Evolutionary conservation across 2,329 filamentous ascomycete species (phyloP), one percentile per base, ranked within the genome.

Genomic region (Orbilia blumenaviensis): DNA sequence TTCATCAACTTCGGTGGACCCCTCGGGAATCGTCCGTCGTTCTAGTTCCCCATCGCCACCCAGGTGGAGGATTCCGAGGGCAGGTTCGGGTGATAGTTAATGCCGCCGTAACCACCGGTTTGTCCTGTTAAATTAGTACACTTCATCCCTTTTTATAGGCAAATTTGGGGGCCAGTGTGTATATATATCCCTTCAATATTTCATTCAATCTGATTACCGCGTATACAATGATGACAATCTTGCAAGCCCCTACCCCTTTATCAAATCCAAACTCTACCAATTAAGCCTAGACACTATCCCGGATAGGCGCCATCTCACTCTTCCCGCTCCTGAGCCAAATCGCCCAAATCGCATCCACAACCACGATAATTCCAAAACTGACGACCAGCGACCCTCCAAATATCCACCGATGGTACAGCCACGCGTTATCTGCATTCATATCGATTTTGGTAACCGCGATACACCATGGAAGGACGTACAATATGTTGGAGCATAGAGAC

Each of bases 401-500:
- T 0, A 92, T 87, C 25, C 90, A 81, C 0, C 86, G 85, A 78
- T 91, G 88, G 80, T 89, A 92, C 0, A 85, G 88, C 90, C 89
- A 92, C 0, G 90, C 89, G 79, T 88, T 86, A 0, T 82, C 82
- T 2, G 84, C 80, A 5, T 85, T 84, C 50, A 90, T 82, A 1
- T 82, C 66, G n/a, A 82, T 82, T 3, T 83, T 84, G 60, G 85
- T 87, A 73, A 87, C 88, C 0, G 86, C 88, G 42, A 92, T 87
- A 0, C 90, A 89, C 89, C 90, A 92, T 0, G 90, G 90, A 1
- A 93, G 82, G 0, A 92, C 89, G 80, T 89, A 92, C 0, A 90
- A 81, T 0, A 92, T 54, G 79, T 92, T 92, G 5, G 89, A 91
- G 0, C 83, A 86, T 0, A 92, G 82, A 2, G 88, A 89, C 80